Evolutionary conservation across 2,329 filamentous ascomycete genomes (phyloP).

Genomic region (Penicillium glabrum): DNA sequence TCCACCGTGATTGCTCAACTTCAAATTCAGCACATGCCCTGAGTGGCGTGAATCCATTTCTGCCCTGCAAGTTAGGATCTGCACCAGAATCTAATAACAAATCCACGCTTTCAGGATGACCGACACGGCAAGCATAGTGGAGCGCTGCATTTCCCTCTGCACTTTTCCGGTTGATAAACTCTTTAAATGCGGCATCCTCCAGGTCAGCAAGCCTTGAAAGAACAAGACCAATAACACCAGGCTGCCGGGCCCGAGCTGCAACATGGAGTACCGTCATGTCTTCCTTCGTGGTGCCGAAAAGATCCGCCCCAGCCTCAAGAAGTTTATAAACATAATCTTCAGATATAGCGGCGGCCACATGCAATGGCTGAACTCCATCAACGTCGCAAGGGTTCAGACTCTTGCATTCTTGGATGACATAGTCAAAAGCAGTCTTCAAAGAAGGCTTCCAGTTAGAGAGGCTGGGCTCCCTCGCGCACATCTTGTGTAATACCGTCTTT

Average conservation of each 20-base stretch:
- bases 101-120: conserved; percentile 12
- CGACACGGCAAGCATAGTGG: conserved; percentile 16
- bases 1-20: not conserved
- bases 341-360: conserved; percentile 15
- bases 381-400: not conserved
- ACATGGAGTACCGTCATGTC: conserved; percentile 15
- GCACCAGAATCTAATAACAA: conserved; percentile 8
- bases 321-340: conserved; percentile 11
- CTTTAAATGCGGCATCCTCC: not conserved
- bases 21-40: conserved; percentile 7
- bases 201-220: not conserved
- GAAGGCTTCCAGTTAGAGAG: not conserved
- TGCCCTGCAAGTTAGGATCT: conserved; percentile 3
- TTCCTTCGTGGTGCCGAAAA: conserved; percentile 9
- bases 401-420: not conserved
- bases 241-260: conserved; percentile 14
- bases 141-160: conserved; percentile 11
- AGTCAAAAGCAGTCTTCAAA: not conserved
- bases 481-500: conserved; percentile 1
- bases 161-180: conserved; percentile 12
- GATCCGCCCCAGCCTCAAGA: conserved; percentile 12
- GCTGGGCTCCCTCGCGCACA: not conserved
- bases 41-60: not conserved
- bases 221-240: conserved; percentile 8
- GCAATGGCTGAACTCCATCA: conserved; percentile 12